Conservation (phyloP, 305 asterid species). For the Rubia balearica region DNA sequence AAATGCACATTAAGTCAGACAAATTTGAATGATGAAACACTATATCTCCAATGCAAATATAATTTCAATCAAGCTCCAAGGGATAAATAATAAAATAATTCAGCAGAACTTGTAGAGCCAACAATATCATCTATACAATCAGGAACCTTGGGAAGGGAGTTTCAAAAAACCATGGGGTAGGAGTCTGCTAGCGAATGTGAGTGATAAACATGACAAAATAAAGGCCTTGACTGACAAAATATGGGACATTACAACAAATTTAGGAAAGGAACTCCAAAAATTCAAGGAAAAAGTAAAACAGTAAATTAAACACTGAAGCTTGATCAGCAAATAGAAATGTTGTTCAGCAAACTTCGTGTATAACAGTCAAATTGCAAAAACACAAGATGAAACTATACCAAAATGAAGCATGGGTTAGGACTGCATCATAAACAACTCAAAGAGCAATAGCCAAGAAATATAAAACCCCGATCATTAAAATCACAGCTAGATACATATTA, state of each 20-base stretch:
- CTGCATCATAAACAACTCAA: background rate
- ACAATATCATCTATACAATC: background rate
- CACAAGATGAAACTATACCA: too few species aligned
- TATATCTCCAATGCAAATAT: background rate
- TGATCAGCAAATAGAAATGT: too few species aligned
- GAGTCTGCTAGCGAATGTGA: background rate
- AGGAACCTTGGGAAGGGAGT: background rate
- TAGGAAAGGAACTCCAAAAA: background rate
- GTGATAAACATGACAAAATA: too few species aligned
- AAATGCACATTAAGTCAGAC: too few species aligned
- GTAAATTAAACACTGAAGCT: too few species aligned
- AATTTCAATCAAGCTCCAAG: background rate
- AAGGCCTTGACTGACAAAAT: background rate
- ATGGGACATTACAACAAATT: too few species aligned
- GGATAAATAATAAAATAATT: background rate
- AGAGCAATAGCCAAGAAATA: too few species aligned
- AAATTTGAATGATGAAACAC: too few species aligned
- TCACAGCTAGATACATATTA: too few species aligned
- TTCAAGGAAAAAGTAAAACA: too few species aligned
- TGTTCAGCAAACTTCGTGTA: background rate
- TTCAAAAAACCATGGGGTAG: background rate
- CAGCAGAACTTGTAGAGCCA: background rate
- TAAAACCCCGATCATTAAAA: too few species aligned
- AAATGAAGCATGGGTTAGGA: too few species aligned
- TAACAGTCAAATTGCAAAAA: background rate